Percentiles rank a stretch among this genome's conserved stretches.
These are phyloP conservation scores for Sechiopsis laciniata DNA, from an alignment of 306 rosid species.

Conservation along the genomic window DNA sequence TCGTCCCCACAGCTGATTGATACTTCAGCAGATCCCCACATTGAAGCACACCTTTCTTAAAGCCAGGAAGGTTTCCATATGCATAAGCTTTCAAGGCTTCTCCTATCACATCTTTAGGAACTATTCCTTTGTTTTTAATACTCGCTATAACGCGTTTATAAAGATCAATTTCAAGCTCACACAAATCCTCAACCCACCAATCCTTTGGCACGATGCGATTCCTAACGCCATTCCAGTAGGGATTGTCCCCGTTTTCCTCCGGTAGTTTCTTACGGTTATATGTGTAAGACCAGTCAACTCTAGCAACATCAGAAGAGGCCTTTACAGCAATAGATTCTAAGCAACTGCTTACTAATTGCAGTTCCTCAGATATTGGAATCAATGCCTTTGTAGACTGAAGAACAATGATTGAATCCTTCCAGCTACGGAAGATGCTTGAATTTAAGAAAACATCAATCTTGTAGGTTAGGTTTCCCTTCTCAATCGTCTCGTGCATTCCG, in stretches of 20 bases:
- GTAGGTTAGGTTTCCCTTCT: constrained; percentile 90
- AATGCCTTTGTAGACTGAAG: constrained; percentile 73
- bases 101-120: constrained; percentile 67
- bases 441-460: constrained; percentile 87
- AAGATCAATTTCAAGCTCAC: constrained; percentile 83
- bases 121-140: constrained; percentile 48
- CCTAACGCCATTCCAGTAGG: constrained; percentile 51
- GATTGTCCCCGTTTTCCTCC: constrained; percentile 65
- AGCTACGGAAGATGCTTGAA: constrained; percentile 85
- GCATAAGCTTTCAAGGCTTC: constrained; percentile 91
- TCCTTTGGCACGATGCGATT: constrained; percentile 72
- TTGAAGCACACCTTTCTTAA: constrained; percentile 67
- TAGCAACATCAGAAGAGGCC: constrained; percentile 70
- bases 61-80: constrained; percentile 67
- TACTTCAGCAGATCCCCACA: constrained; percentile 51
- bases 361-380: constrained; percentile 59
- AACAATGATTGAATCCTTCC: constrained; percentile 97
- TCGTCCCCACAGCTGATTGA: constrained; percentile 47
- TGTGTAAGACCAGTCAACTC: constrained; percentile 89
- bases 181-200: constrained; percentile 98
- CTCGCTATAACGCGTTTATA: constrained; percentile 51
- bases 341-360: constrained; percentile 65
- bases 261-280: constrained; percentile 77
- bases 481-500: constrained; percentile 75
- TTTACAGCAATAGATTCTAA: constrained; percentile 66